These are phyloP conservation scores for Candida taoyuanica DNA, from an alignment of 805 yeast genomes.

Conservation along the genomic window DNA sequence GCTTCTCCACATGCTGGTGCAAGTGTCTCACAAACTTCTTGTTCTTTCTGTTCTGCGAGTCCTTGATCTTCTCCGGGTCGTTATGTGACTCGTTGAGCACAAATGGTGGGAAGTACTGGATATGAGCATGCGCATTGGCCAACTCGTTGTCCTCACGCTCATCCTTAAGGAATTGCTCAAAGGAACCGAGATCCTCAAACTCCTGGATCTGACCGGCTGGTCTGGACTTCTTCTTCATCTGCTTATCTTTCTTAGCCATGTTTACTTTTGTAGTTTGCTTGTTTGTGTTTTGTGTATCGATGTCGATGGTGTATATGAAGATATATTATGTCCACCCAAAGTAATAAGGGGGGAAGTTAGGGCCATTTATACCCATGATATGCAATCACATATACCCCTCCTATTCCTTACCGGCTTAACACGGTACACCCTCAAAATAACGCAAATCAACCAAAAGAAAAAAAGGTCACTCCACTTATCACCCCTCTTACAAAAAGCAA, in stretches of 20 bases:
- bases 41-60: constrained; percentile 66
- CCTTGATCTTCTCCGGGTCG: constrained; percentile 66
- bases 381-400: no score
- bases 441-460: background rate
- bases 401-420: no score
- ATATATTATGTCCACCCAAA: no score
- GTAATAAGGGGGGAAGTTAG: no score
- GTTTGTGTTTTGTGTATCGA: constrained; percentile 3
- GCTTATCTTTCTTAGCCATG: constrained; percentile 22
- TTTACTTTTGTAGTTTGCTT: constrained; percentile 3
- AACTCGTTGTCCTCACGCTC: constrained; percentile 76
- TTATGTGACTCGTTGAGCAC: constrained; percentile 61
- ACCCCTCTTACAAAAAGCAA: background rate
- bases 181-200: constrained; percentile 60
- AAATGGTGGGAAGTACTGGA: constrained; percentile 71
- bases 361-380: no score
- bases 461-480: constrained; percentile 7
- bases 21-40: constrained; percentile 68
- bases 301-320: no score
- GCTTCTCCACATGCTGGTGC: constrained; percentile 71
- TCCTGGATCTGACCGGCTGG: constrained; percentile 25
- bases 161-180: constrained; percentile 61
- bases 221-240: constrained; percentile 19
- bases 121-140: constrained; percentile 61
- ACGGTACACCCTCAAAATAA: no score